Percentiles rank a stretch among this genome's conserved stretches.
phyloP scores from a whole-genome alignment of 1,139 yeast species.

The Debaryomycetaceae sp. region DNA sequence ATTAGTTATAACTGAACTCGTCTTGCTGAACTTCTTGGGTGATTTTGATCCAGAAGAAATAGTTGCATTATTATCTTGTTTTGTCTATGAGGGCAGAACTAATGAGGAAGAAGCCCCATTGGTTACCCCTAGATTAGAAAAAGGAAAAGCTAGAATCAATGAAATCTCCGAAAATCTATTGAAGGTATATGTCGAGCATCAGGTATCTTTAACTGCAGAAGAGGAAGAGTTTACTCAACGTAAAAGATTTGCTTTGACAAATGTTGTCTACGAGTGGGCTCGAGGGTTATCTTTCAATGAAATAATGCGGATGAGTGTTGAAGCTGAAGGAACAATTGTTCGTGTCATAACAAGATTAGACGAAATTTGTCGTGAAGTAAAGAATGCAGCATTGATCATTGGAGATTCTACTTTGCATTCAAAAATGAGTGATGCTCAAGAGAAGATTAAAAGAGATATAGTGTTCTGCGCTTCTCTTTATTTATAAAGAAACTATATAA shows the following conservation, averaged over 20 bases:
- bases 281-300: constrained; percentile 89
- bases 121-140: constrained; percentile 79
- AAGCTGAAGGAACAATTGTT: constrained; percentile 97
- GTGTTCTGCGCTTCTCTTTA: constrained; percentile 96
- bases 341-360: constrained; percentile 92
- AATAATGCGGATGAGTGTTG: constrained; percentile 82
- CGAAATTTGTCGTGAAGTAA: constrained; percentile 92
- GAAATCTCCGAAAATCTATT: constrained; percentile 67
- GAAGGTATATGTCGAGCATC: constrained; percentile 61
- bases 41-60: constrained; percentile 95
- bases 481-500: constrained; percentile 36
- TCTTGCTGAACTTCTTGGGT: constrained; percentile 86
- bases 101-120: constrained; percentile 57
- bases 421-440: constrained; percentile 92
- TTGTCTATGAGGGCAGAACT: constrained; percentile 86
- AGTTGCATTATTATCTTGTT: constrained; percentile 86
- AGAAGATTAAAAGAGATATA: constrained; percentile 90
- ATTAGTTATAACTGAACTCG: constrained; percentile 80
- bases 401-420: constrained; percentile 88
- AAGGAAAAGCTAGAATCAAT: constrained; percentile 67
- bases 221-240: constrained; percentile 82
- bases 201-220: constrained; percentile 75
- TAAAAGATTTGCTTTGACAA: constrained; percentile 84
- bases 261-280: constrained; percentile 98
- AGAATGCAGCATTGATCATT: constrained; percentile 88